A percentile compares a stretch with the other conserved stretches of the same genome.
These are phyloP conservation scores for Ogataea hybrid DNA, from an alignment of 1,139 yeast genomes.

Conservation along the genomic window DNA sequence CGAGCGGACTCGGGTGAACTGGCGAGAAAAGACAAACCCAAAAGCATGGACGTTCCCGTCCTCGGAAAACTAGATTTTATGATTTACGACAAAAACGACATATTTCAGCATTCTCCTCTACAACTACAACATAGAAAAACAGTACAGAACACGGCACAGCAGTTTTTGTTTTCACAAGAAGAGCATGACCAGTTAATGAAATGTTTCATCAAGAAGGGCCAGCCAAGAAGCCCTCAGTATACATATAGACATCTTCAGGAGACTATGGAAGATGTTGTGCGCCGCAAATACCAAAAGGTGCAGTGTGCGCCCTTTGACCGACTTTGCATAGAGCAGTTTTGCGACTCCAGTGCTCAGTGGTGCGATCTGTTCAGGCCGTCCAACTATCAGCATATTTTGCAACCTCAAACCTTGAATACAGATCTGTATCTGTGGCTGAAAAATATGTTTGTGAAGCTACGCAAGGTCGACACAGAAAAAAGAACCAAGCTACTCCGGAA, in stretches of 20 bases:
- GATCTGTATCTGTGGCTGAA: conserved; percentile 47
- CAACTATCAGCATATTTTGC: conserved; percentile 25
- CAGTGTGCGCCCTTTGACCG: conserved; percentile 18
- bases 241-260: not conserved
- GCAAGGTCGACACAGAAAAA: conserved; percentile 33
- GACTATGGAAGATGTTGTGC: not conserved
- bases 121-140: not conserved
- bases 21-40: not conserved
- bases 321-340: conserved; percentile 10
- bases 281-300: conserved; percentile 5
- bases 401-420: conserved; percentile 19
- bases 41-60: conserved; percentile 17
- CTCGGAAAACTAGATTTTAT: conserved; percentile 16
- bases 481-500: conserved; percentile 33
- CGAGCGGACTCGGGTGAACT: not conserved
- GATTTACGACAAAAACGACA: conserved; percentile 16
- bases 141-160: not conserved
- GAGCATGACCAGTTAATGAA: conserved; percentile 9
- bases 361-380: conserved; percentile 31
- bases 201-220: not conserved
- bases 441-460: conserved; percentile 46
- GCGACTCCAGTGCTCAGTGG: conserved; percentile 26
- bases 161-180: not conserved
- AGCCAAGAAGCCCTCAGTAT: not conserved
- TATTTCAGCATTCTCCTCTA: conserved; percentile 2